phyloP scores from a whole-genome alignment of 225 moss, liverwort and hornwort genomes.

The Physcomitrellopsis africana region DNA sequence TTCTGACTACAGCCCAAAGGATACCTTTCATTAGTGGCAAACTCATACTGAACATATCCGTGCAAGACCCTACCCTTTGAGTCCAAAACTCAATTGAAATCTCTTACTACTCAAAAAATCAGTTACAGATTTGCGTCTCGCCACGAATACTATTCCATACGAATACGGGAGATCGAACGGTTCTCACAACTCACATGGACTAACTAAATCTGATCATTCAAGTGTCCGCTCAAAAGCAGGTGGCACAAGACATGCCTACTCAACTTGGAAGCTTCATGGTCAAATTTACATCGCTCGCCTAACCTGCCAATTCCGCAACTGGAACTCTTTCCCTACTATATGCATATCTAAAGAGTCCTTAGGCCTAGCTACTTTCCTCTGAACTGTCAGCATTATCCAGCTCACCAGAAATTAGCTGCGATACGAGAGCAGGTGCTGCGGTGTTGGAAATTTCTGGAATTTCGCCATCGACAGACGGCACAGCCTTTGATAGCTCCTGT shows the following conservation, averaged over 20 bases:
- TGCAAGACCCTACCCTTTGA: no score
- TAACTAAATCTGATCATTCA: slow-evolving; percentile 21
- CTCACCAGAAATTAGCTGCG: slow-evolving; percentile 49
- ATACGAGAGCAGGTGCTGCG: slow-evolving; percentile 38
- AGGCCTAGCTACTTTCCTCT: slow-evolving; percentile 43
- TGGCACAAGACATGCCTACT: slow-evolving; percentile 34
- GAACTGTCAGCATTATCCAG: slow-evolving; percentile 31
- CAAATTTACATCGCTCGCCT: slow-evolving; percentile 23
- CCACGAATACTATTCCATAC: no score
- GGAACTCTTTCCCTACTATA: slow-evolving; percentile 18
- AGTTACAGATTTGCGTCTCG: no score
- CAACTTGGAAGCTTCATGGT: slow-evolving; percentile 23
- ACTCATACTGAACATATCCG: no score
- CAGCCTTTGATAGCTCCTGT: slow-evolving; percentile 26
- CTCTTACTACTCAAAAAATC: no score
- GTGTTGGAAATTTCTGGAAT: slow-evolving; percentile 29
- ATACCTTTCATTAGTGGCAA: no score
- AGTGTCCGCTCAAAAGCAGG: slow-evolving; percentile 26
- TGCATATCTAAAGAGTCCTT: slow-evolving; percentile 18
- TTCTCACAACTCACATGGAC: not conserved
- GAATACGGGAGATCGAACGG: not conserved
- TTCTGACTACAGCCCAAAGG: no score
- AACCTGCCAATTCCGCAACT: not conserved
- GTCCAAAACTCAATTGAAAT: no score
- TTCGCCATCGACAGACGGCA: slow-evolving; percentile 34